Base-by-base conservation (phyloP, 495 filamentous ascomycete species). In the Podospora pseudoanserina region DNA sequence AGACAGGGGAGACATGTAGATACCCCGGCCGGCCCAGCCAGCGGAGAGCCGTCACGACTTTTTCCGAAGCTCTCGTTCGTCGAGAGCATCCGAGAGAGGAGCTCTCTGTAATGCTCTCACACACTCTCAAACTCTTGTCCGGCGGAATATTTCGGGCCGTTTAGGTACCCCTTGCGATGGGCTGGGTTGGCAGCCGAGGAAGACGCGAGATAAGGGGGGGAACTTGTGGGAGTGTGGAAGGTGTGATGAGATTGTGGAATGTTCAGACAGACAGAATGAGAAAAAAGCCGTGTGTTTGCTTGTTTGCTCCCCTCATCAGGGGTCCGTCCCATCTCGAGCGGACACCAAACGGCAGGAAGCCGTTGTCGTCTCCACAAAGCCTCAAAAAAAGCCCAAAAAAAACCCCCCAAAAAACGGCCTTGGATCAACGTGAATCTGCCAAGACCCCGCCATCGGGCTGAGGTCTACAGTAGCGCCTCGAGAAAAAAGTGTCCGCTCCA, bases 131-230 rank as follows among this genome's bases (percentile, higher is more conserved):
- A 34, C 54, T 60, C 16, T 19, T 23, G 19, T 56, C 11, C 49
- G 61, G 59, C 67, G 67, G 67, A 44, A 68, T 28, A 63, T 60
- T 49, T 71, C 69, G 72, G 69, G 64, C 71, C 66, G 63, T 62
- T 67, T 67, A 67, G 23, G 23, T 23, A 23, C 23, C 44, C 64
- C 68, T 32, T 64, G 57, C 49, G 5, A 39, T 49, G 13, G 7
- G 13, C 39, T 49, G 39, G 39, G 44, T 67, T 16, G 30, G 13
- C 19, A 65, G 53, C 67, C 72, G 69, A 70, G 69, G 72, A 65
- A 68, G 66, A 15, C 60, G 62, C n/a, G 67, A 71, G 69, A 73
- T 69, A 69, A 69, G 67, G 67, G 39, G 39, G 39, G 7, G 9
- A 0, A 3, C 39, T 49, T 32, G 30, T 32, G 30, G 30, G 39